These are phyloP conservation scores for Nicotiana benthamiana DNA, from an alignment of 257 asterid genomes.

Conservation along the genomic window DNA sequence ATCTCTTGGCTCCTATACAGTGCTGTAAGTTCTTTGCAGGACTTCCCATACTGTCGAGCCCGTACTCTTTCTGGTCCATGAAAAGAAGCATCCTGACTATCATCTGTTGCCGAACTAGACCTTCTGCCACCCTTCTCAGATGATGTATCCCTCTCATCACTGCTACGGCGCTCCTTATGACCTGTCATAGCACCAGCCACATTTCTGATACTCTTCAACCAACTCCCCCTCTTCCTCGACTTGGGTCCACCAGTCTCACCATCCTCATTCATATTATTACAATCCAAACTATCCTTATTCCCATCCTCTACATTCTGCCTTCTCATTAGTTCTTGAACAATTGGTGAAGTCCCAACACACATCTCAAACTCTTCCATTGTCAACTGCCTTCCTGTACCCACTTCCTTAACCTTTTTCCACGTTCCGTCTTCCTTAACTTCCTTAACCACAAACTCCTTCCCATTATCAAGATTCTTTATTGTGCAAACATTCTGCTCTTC, in stretches of 20 bases:
- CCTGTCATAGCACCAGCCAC: slow-evolving; percentile 76
- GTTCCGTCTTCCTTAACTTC: slow-evolving; percentile 89
- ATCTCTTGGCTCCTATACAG: slow-evolving; percentile 88
- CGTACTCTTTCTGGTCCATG: slow-evolving; percentile 84
- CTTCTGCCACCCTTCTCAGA: slow-evolving; percentile 97
- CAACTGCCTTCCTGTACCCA: slow-evolving; percentile 82
- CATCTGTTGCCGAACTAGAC: slow-evolving; percentile 97
- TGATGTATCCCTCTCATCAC: slow-evolving; percentile 93
- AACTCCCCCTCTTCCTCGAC: slow-evolving; percentile 61
- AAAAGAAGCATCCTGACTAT: slow-evolving; percentile 83
- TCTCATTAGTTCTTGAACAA: slow-evolving; percentile 96
- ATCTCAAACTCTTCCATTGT: slow-evolving; percentile 93
- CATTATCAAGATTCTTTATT: slow-evolving; percentile 87
- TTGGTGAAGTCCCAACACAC: slow-evolving; percentile 93
- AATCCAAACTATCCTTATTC: slow-evolving; percentile 42
- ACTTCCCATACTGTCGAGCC: slow-evolving; percentile 82
- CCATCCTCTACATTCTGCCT: slow-evolving; percentile 84
- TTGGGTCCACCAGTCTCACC: slow-evolving; percentile 49
- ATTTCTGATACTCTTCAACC: slow-evolving; percentile 74
- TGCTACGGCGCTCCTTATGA: slow-evolving; percentile 67
- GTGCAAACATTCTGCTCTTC: slow-evolving; percentile 41
- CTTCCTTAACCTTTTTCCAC: slow-evolving; percentile 90
- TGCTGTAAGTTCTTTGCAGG: slow-evolving; percentile 79
- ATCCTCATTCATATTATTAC: slow-evolving; percentile 41
- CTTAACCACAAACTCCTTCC: slow-evolving; percentile 90